A percentile compares a stretch with the other conserved stretches of the same genome.
Conservation (phyloP, 2,329 filamentous ascomycete species). For the Fusarium algeriense region DNA sequence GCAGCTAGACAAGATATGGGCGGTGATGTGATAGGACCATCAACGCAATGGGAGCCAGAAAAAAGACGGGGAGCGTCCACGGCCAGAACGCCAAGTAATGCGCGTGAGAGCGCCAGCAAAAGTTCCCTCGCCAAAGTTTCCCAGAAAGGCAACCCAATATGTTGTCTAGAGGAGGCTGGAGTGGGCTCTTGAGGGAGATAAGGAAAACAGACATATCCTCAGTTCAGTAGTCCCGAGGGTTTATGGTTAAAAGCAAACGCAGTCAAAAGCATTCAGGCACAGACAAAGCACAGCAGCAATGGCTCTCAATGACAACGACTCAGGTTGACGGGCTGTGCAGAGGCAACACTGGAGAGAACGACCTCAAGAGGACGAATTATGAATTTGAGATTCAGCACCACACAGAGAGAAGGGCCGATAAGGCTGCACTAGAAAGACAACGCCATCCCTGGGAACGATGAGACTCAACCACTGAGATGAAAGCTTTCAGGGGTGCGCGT, state of each 20-base stretch:
- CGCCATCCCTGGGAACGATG: conserved; percentile 39
- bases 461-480: conserved; percentile 46
- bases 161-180: conserved; percentile 45
- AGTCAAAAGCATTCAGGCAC: conserved; percentile 23
- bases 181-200: conserved; percentile 46
- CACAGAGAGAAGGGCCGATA: conserved; percentile 45
- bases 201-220: conserved; percentile 30
- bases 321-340: conserved; percentile 22
- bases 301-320: conserved; percentile 1
- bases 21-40: conserved; percentile 47
- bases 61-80: conserved; percentile 40
- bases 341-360: conserved; percentile 16
- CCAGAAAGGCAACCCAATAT: conserved; percentile 53
- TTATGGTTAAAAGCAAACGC: conserved; percentile 19
- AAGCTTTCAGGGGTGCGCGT: conserved; percentile 45
- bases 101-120: conserved; percentile 55
- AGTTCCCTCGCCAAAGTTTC: conserved; percentile 56
- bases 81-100: conserved; percentile 52
- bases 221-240: conserved; percentile 20
- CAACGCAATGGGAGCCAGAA: conserved; percentile 36
- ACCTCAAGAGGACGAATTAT: conserved; percentile 19
- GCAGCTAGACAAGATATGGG: conserved; percentile 46
- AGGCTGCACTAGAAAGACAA: conserved; percentile 34
- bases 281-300: conserved; percentile 3
- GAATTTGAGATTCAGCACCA: conserved; percentile 34